Evolutionary conservation across 768 basidiomycete genomes (phyloP).

Genomic region (Rhodocollybia butyracea): DNA sequence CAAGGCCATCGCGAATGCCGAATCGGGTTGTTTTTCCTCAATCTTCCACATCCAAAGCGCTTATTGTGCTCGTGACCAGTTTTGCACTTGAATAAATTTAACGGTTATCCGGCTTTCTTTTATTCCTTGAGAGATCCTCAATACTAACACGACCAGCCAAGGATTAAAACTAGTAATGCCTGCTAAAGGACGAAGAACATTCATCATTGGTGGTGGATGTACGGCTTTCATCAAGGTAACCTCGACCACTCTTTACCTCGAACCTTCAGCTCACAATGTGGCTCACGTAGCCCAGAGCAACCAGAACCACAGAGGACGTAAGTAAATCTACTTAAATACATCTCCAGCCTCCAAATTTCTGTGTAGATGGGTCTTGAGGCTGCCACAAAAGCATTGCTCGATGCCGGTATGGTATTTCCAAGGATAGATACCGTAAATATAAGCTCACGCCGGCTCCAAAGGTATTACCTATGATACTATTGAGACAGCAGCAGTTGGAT

Average conservation of each 20-base stretch:
- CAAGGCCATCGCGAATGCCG: too few species aligned
- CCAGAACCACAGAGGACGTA: conserved; percentile 70
- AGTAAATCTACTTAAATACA: conserved; percentile 16
- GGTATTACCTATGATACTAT: conserved; percentile 82
- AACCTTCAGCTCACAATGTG: background rate
- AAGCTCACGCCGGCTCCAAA: too few species aligned
- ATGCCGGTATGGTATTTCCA: conserved; percentile 52
- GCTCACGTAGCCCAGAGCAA: conserved; percentile 53
- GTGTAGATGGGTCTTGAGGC: conserved; percentile 83
- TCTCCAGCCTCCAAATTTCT: background rate
- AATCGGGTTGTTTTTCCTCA: background rate
- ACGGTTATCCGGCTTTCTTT: conserved; percentile 2
- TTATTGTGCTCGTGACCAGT: background rate
- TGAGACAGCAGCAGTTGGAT: conserved; percentile 73
- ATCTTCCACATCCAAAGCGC: background rate
- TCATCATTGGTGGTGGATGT: conserved; percentile 48
- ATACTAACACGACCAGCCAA: background rate
- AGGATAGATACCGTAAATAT: too few species aligned
- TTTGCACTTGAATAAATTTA: background rate
- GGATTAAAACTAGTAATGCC: background rate
- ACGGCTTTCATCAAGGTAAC: conserved; percentile 51
- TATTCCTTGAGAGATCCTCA: background rate
- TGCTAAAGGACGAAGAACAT: conserved; percentile 20
- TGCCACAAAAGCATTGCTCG: conserved; percentile 80
- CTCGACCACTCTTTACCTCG: background rate